Percentiles rank a stretch among this genome's conserved stretches.
Evolutionary conservation across 1,284 basidiomycete species (phyloP).

Genomic region (Heliocybe sulcata): DNA sequence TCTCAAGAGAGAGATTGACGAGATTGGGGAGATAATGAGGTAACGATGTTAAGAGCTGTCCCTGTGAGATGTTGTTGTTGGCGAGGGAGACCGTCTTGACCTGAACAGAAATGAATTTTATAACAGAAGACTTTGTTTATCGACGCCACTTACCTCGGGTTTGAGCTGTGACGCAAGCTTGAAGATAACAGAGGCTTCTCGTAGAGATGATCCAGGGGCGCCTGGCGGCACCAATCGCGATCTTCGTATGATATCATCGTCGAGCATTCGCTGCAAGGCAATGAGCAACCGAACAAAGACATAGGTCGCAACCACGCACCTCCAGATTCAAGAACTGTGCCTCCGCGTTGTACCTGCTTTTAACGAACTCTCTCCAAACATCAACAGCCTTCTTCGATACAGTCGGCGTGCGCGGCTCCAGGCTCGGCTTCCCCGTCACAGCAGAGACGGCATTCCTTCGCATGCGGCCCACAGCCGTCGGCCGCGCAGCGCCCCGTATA

Average conservation of each 20-base stretch:
- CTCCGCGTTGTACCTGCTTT: conserved; percentile 62
- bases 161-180: conserved; percentile 76
- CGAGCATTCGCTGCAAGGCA: conserved; percentile 41
- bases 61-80: conserved; percentile 42
- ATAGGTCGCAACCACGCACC: conserved; percentile 33
- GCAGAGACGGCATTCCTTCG: conserved; percentile 49
- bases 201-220: conserved; percentile 44
- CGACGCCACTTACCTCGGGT: conserved; percentile 49
- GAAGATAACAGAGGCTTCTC: conserved; percentile 76
- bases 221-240: conserved; percentile 63
- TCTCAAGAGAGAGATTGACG: conserved; percentile 78
- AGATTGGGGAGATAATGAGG: conserved; percentile 64
- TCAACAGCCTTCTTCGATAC: conserved; percentile 39
- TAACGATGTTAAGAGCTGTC: conserved; percentile 46
- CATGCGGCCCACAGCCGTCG: conserved; percentile 38
- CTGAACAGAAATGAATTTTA: conserved; percentile 29
- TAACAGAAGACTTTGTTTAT: conserved; percentile 4
- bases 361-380: conserved; percentile 64
- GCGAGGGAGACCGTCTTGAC: conserved; percentile 74
- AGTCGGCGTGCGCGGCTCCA: conserved; percentile 11
- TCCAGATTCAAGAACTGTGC: conserved; percentile 73
- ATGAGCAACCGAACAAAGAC: background rate
- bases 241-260: conserved; percentile 67
- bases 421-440: conserved; percentile 10
- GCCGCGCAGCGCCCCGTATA: conserved; percentile 47